Evolutionary conservation across 1,284 basidiomycete genomes (phyloP).

Genomic region (Sanghuangporus sanghuang): DNA sequence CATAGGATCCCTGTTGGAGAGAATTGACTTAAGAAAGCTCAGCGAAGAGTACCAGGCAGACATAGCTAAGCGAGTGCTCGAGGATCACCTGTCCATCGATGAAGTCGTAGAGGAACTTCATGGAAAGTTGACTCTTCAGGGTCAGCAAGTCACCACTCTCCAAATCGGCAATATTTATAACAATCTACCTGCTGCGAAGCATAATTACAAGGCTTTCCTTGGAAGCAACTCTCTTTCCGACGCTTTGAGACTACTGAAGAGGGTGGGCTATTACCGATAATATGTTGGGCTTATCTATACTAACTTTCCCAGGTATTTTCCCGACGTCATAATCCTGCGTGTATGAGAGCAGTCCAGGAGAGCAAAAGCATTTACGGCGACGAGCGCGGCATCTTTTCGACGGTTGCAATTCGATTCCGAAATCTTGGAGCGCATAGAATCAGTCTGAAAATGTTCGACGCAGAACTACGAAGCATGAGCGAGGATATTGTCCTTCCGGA

Average conservation of each 20-base stretch:
- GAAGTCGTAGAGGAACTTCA: background rate
- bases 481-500: background rate
- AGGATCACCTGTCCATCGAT: background rate
- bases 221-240: background rate
- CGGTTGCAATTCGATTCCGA: background rate
- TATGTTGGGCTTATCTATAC: background rate
- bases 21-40: conserved; percentile 50
- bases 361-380: background rate
- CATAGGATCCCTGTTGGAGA: conserved; percentile 49
- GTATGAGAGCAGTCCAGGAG: background rate
- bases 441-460: background rate
- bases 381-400: background rate
- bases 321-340: background rate
- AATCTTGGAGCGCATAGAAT: background rate
- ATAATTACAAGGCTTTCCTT: background rate
- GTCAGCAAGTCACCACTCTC: background rate
- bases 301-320: background rate
- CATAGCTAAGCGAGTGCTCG: background rate
- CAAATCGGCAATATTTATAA: background rate
- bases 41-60: conserved; percentile 31
- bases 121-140: background rate
- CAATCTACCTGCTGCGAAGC: background rate
- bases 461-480: background rate
- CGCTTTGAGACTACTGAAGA: background rate
- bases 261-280: background rate